Evolutionary conservation across 805 yeast species (phyloP).

Genomic region (Dipodascus albidus): DNA sequence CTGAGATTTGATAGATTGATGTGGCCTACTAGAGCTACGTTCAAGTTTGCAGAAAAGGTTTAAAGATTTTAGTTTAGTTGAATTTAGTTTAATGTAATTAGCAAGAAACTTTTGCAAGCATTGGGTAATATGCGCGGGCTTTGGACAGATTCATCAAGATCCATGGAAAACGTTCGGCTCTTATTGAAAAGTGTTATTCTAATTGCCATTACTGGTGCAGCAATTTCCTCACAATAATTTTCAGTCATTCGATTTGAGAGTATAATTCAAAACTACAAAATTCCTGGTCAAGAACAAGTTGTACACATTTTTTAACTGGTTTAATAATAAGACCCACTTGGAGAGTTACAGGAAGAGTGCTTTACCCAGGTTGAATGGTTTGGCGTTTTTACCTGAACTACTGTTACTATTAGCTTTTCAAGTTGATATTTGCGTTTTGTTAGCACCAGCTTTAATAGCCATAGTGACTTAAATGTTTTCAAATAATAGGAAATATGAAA

Average conservation of each 20-base stretch:
- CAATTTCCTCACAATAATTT: not conserved
- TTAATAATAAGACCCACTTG: slow-evolving; percentile 97
- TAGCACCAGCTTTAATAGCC: slow-evolving; percentile 97
- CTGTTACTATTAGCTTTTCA: slow-evolving; percentile 47
- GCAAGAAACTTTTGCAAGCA: too few relatives aligned
- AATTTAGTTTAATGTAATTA: too few relatives aligned
- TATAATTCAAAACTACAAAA: slow-evolving; percentile 62
- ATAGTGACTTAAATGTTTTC: slow-evolving; percentile 80
- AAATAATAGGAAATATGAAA: slow-evolving; percentile 75
- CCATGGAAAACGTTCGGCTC: not conserved
- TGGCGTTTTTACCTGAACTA: slow-evolving; percentile 77
- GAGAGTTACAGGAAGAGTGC: slow-evolving; percentile 98
- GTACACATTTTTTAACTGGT: slow-evolving; percentile 93
- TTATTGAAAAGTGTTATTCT: not conserved
- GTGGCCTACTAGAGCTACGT: too few relatives aligned
- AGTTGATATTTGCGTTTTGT: slow-evolving; percentile 86
- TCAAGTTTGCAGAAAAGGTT: too few relatives aligned
- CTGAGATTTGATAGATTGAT: too few relatives aligned
- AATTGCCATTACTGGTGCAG: not conserved
- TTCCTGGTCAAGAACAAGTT: slow-evolving; percentile 74
- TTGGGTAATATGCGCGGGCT: too few relatives aligned
- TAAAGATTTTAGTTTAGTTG: too few relatives aligned
- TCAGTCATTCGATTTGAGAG: not conserved
- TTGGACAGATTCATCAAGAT: too few relatives aligned
- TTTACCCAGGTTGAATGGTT: slow-evolving; percentile 96